Conservation (phyloP, 352 stramenopile species). For the Phytophthora crassamura region DNA sequence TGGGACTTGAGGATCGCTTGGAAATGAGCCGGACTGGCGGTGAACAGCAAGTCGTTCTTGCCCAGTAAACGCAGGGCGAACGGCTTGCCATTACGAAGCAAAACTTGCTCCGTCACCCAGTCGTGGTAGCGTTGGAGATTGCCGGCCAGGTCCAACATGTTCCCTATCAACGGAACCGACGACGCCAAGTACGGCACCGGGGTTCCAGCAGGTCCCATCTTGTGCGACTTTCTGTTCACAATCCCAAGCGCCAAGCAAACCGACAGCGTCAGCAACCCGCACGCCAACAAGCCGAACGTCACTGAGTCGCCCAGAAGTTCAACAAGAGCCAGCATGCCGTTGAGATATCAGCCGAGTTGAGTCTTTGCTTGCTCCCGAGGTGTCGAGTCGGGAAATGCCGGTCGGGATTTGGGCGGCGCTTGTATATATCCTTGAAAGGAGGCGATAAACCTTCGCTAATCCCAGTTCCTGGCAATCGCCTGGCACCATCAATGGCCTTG, state of each 20-base stretch:
- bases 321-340: background rate
- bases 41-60: slow-evolving; percentile 28
- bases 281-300: background rate
- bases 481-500: too few species aligned
- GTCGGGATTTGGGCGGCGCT: background rate
- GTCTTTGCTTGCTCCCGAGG: background rate
- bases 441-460: too few species aligned
- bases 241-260: background rate
- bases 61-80: slow-evolving; percentile 31
- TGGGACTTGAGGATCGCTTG: slow-evolving; percentile 47
- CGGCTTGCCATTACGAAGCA: slow-evolving; percentile 9
- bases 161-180: slow-evolving; percentile 25
- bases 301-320: background rate
- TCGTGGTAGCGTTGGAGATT: slow-evolving; percentile 18
- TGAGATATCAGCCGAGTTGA: slow-evolving; percentile 10
- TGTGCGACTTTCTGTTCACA: too few species aligned
- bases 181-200: slow-evolving; percentile 17
- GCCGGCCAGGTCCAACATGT: slow-evolving; percentile 12
- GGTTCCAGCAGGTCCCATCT: background rate
- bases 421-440: background rate
- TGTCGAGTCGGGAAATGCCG: background rate
- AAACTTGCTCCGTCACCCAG: slow-evolving; percentile 21
- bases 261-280: background rate
- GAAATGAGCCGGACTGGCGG: slow-evolving; percentile 38
- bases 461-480: too few species aligned